phyloP scores from a whole-genome alignment of 2,329 filamentous ascomycete species.

The Pyricularia sp. region DNA sequence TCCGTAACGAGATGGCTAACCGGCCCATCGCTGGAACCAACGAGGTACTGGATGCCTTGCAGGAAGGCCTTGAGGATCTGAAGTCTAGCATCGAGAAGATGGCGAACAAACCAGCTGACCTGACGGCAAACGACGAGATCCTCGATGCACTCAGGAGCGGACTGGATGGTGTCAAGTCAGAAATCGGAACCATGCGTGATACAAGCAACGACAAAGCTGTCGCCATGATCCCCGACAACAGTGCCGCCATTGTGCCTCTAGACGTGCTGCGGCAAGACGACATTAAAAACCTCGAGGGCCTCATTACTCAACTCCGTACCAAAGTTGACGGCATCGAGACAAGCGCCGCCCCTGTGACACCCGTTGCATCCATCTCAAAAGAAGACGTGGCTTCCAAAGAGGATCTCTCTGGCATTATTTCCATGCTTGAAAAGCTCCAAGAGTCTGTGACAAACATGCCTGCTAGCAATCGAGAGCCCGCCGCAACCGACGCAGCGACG shows the following conservation, averaged over 20 bases:
- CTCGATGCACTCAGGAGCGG: constrained; percentile 78
- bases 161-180: constrained; percentile 58
- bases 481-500: constrained; percentile 37
- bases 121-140: constrained; percentile 80
- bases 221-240: constrained; percentile 35
- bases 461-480: constrained; percentile 12
- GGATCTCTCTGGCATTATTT: constrained; percentile 29
- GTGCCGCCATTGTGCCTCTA: constrained; percentile 30
- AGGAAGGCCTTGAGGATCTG: constrained; percentile 72
- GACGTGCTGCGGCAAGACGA: constrained; percentile 54
- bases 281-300: constrained; percentile 71
- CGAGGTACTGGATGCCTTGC: constrained; percentile 78
- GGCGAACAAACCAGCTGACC: constrained; percentile 64
- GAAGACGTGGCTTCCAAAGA: constrained; percentile 13
- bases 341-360: constrained; percentile 24
- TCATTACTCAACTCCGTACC: constrained; percentile 69
- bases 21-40: constrained; percentile 57
- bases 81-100: constrained; percentile 65
- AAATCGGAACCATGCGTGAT: constrained; percentile 57
- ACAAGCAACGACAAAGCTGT: constrained; percentile 32
- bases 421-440: constrained; percentile 34
- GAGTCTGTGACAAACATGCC: constrained; percentile 21
- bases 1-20: constrained; percentile 62
- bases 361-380: constrained; percentile 11
- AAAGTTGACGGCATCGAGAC: constrained; percentile 71